A percentile compares a stretch with the other conserved stretches of the same genome.
Evolutionary conservation across 257 asterid species (phyloP).

Genomic region (Voacanga thouarsii): DNA sequence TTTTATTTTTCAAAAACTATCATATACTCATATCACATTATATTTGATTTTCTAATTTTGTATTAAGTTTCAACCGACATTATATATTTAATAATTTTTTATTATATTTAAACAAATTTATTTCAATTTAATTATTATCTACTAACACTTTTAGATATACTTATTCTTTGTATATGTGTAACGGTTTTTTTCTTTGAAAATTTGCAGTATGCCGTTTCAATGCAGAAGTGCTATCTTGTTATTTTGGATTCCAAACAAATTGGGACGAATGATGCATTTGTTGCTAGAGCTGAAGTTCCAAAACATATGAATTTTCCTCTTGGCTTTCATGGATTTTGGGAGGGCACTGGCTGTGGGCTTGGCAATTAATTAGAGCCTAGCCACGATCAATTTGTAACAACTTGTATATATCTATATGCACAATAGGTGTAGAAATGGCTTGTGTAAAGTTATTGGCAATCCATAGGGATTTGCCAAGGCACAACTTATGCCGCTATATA

Average conservation of each 20-base stretch:
- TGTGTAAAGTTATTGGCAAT: background rate
- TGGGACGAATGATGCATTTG: slow-evolving; percentile 56
- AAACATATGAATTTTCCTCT: slow-evolving; percentile 77
- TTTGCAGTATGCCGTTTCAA: slow-evolving; percentile 87
- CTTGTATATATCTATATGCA: background rate
- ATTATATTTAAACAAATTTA: too few relatives aligned
- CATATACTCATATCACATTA: too few relatives aligned
- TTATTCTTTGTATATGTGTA: too few relatives aligned
- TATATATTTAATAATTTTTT: too few relatives aligned
- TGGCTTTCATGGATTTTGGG: slow-evolving; percentile 96
- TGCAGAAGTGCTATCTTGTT: slow-evolving; percentile 76
- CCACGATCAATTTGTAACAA: background rate
- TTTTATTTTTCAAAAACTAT: too few relatives aligned
- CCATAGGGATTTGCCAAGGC: background rate
- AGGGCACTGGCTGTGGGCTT: slow-evolving; percentile 23
- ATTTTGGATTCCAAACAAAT: slow-evolving; percentile 60
- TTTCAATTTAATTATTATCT: too few relatives aligned
- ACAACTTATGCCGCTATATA: background rate
- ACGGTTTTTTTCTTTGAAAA: background rate
- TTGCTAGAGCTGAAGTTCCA: slow-evolving; percentile 87
- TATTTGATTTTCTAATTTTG: too few relatives aligned
- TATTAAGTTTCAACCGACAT: too few relatives aligned
- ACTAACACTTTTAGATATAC: too few relatives aligned
- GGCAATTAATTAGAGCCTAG: slow-evolving; percentile 2
- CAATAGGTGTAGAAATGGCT: too few relatives aligned